Evolutionary conservation across 129 eudicot genomes (phyloP), one percentile per base, ranked within the genome.

Genomic region (Scalesia atractyloides): DNA sequence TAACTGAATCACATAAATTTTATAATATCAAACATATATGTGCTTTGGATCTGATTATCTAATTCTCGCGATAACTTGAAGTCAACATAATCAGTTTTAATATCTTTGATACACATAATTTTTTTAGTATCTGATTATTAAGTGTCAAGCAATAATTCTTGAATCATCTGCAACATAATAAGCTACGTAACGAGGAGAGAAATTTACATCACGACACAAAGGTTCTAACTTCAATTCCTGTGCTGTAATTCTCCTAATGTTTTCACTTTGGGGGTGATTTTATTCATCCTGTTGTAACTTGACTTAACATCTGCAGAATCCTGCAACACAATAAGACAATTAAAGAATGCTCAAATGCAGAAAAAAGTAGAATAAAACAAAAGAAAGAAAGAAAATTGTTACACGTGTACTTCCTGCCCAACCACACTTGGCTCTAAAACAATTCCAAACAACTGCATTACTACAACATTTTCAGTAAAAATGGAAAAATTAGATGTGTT

Each of bases 401-500:
- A 90, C 96, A 68, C 74, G 84, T 57, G 84, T 81, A 68, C 43
- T 58, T 51, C 96, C 96, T 60, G 37, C 83, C 96, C 96, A 90
- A 66, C 93, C 93, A 79, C 96, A 87, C 73, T 79, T 86, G 33
- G 84, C 96, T 59, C 93, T 86, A 71, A 78, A 83, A 74, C 96
- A 90, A 37, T 56, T 78, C 96, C 96, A 90, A 14, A 57, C 43
- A 59, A 89, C 96, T 53, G 79, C 71, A 75, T 76, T 73, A n/a
- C 93, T 85, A 77, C 62, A 75, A 54, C 24, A 76, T 30, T 75
- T 57, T 24, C 14, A 62, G 53, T 15, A 13, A 64, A 30, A 72
- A 9, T 24, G 7, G 2, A 36, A 16, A 26, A 36, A 59, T 34
- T 13, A 36, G 24, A 18, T 69, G 9, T 49, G 10, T 66, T 18